Base-by-base conservation (phyloP, 2,329 filamentous ascomycete species). In the Davidsoniella neocaledoniae region DNA sequence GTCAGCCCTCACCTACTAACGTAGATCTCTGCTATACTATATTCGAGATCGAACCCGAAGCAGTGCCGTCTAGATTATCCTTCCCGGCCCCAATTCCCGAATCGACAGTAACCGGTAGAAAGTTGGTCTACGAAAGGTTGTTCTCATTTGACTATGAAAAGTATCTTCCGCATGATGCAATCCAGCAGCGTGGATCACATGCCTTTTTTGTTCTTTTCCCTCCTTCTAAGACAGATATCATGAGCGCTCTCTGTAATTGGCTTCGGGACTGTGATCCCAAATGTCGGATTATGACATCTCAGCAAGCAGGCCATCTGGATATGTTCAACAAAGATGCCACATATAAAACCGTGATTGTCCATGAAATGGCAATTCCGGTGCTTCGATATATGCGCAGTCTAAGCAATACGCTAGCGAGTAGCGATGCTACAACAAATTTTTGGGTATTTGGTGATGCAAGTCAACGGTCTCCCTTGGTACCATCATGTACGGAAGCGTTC, bases 121-220 rank as follows among this genome's bases (percentile, higher is more conserved):
- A 9, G 64, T 60, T 29, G 17, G 46, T 63, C 4, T 59, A 61
- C 25, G 53, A 60, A n/a, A 49, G 56, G 9, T 44, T 65, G 14
- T 56, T 66, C 9, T 58, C 56, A 2, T 56, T 66, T 16, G 58
- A 61, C 10, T 66, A 64, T 43, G 53, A 60, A n/a, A 9, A 52
- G 56, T 7, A 59, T 67, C 1, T 50, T 56, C 3, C 59, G 58
- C 1, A 25, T 42, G 2, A n/a, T 43, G 12, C 23, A 48, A 36
- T 19, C 4, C 16, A 39, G 5, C 33, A 26, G 23, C 43, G 54
- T 6, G 57, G 55, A 23, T 56, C 60, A 3, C 60, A 62, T 44
- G 59, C 58, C 21, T 70, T 76, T 54, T 76, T 69, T 53, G 57
- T 78, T 1, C 61, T 68, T 2, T 76, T 76, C 46, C 72, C 74